A percentile compares a stretch with the other conserved stretches of the same genome.
phyloP scores from a whole-genome alignment of 805 yeast genomes.

The Blastobotrys mokoenaii region DNA sequence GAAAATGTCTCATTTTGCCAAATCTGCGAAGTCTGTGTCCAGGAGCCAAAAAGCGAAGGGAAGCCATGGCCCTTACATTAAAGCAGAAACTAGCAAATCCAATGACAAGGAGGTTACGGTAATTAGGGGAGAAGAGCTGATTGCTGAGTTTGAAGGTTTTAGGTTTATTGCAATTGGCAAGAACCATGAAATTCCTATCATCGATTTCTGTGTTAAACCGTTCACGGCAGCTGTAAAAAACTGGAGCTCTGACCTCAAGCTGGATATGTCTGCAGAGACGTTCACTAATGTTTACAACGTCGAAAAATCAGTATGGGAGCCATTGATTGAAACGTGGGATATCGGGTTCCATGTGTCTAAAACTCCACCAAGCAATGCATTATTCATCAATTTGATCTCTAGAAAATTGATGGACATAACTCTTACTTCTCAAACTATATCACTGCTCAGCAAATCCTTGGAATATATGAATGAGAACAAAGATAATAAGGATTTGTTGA shows the following conservation, averaged over 20 bases:
- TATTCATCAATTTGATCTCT: conserved; percentile 62
- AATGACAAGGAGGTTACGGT: conserved; percentile 20
- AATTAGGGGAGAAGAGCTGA: conserved; percentile 61
- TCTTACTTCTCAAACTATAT: conserved; percentile 72
- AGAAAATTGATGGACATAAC: conserved; percentile 71
- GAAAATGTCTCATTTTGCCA: no score
- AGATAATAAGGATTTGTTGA: conserved; percentile 18
- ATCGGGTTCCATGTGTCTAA: conserved; percentile 62
- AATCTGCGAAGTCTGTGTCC: conserved; percentile 1
- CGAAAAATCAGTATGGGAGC: conserved; percentile 84
- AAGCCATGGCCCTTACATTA: neutral
- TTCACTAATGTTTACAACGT: conserved; percentile 76
- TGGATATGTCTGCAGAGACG: conserved; percentile 57
- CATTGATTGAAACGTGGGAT: conserved; percentile 82
- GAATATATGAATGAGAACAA: conserved; percentile 30
- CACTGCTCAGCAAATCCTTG: conserved; percentile 62
- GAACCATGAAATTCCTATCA: conserved; percentile 80
- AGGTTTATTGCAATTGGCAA: conserved; percentile 82
- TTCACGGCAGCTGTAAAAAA: conserved; percentile 61
- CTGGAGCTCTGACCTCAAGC: conserved; percentile 82
- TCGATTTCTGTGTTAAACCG: conserved; percentile 68
- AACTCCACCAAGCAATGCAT: conserved; percentile 35
- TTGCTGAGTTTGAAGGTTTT: conserved; percentile 63
- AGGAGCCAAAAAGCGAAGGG: conserved; percentile 5
- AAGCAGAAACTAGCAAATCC: neutral